These are phyloP conservation scores for Nemophila menziesii DNA, from an alignment of 257 asterid species.

Conservation along the genomic window DNA sequence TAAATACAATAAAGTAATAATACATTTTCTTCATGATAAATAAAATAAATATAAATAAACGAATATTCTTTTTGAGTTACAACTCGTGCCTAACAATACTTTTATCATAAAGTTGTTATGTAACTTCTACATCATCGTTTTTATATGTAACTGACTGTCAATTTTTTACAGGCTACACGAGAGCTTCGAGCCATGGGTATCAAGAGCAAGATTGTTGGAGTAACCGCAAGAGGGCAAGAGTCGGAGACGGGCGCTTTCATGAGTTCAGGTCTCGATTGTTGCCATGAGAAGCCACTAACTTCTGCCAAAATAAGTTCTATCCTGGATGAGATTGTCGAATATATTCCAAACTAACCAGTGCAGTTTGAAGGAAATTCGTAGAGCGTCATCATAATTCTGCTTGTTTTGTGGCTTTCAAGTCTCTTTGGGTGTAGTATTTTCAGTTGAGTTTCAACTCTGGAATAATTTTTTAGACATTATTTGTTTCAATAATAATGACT, in stretches of 20 bases:
- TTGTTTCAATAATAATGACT: not conserved
- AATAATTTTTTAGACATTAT: not conserved
- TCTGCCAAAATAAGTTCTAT: constrained; percentile 2
- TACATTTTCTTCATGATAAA: too few species aligned
- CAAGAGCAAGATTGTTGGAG: constrained; percentile 35
- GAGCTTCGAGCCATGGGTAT: constrained; percentile 37
- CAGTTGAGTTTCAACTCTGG: too few species aligned
- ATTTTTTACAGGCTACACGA: constrained; percentile 21
- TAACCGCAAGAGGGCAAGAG: constrained; percentile 12
- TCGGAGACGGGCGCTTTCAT: constrained; percentile 23
- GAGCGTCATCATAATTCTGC: too few species aligned
- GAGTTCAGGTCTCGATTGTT: constrained; percentile 33
- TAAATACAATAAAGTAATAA: too few species aligned
- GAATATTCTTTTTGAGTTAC: too few species aligned
- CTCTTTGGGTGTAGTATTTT: too few species aligned
- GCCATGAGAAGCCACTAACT: constrained; percentile 26
- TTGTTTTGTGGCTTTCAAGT: too few species aligned
- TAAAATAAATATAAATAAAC: too few species aligned
- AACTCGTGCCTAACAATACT: too few species aligned
- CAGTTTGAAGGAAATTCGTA: not conserved
- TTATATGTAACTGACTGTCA: too few species aligned
- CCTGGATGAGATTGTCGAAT: constrained; percentile 17
- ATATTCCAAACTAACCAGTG: not conserved
- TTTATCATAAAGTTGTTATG: too few species aligned
- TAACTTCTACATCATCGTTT: too few species aligned